Base-by-base conservation (phyloP, 371 early-diverging fungal genomes). In the Phascolomyces articulosus region DNA sequence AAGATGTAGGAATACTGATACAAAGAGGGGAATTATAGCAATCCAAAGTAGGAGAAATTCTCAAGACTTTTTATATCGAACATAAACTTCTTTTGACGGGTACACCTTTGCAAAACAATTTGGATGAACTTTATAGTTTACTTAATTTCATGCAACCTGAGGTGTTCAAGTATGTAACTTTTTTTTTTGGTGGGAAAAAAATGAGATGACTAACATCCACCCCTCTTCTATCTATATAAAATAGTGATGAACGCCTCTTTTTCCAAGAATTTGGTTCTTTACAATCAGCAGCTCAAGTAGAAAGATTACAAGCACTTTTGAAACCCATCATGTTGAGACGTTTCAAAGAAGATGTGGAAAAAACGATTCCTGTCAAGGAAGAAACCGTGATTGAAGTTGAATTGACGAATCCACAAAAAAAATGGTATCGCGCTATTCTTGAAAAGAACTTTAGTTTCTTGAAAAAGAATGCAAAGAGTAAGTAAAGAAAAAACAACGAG, bases 101-200 rank as follows among this genome's bases (percentile, higher is more conserved):
- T 40, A 80, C 99, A 8, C 98, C 99, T 1, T 73, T 99, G 40
- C 98, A 98, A 78, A 97, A 97, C 79, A 92, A 91, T 40, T 63
- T 97, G 68, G 92, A 90, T 55, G 98, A 99, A 74, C 80, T 99
- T 1, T 96, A 94, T 89, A 89, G 93, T 55, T 76, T 99, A 40
- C 79, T 98, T 24, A 93, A 96, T 77, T 98, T 99, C 71, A 85
- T 98, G 78, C 91, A 94, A 66, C 95, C 96, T 10, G 85, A 82
- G 28, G 83, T 89, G 10, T 79, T 72, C 63, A 72, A 67, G 70
- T 75, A 68, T 53, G 66, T 38, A 1, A 26, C 6, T 2, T 34
- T 34, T 34, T 34, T 1, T 34, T 2, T 2, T 9, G 34, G 11
- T 9, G 11, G 11, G 11, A 11, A 11, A 34, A 34, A 34, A 6